These are phyloP conservation scores for Crepidotus sp. DNA, from an alignment of 1,284 basidiomycete species.

Conservation along the genomic window DNA sequence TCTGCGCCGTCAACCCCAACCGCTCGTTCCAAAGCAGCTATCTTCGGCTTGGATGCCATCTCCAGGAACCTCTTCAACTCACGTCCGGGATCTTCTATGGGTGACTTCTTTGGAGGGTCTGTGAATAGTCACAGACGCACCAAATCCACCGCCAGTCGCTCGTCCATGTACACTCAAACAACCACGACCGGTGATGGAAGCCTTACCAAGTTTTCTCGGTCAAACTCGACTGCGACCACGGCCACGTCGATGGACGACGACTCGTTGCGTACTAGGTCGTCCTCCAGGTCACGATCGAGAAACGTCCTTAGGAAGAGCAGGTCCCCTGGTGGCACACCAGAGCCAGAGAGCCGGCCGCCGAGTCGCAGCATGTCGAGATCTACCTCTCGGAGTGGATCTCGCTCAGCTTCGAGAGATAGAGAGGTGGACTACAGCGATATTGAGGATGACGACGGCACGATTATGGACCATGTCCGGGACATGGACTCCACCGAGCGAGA, in stretches of 20 bases:
- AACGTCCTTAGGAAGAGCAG: conserved; percentile 51
- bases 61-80: conserved; percentile 69
- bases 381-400: conserved; percentile 31
- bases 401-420: conserved; percentile 35
- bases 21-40: conserved; percentile 66
- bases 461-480: conserved; percentile 26
- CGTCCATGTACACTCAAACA: conserved; percentile 60
- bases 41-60: conserved; percentile 78
- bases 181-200: conserved; percentile 57
- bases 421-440: conserved; percentile 33
- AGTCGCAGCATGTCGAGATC: conserved; percentile 28
- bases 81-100: conserved; percentile 50
- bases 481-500: conserved; percentile 65
- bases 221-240: conserved; percentile 59
- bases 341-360: conserved; percentile 33
- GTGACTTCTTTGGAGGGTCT: conserved; percentile 63
- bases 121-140: conserved; percentile 53
- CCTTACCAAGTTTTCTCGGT: conserved; percentile 60
- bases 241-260: conserved; percentile 43
- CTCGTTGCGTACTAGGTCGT: conserved; percentile 36
- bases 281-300: conserved; percentile 42
- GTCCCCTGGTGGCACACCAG: conserved; percentile 44
- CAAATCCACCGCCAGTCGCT: conserved; percentile 59
- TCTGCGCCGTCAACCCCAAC: conserved; percentile 79
- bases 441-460: conserved; percentile 36